Conservation (phyloP, 2,329 filamentous ascomycete genomes). For the Cordyceps javanica region DNA sequence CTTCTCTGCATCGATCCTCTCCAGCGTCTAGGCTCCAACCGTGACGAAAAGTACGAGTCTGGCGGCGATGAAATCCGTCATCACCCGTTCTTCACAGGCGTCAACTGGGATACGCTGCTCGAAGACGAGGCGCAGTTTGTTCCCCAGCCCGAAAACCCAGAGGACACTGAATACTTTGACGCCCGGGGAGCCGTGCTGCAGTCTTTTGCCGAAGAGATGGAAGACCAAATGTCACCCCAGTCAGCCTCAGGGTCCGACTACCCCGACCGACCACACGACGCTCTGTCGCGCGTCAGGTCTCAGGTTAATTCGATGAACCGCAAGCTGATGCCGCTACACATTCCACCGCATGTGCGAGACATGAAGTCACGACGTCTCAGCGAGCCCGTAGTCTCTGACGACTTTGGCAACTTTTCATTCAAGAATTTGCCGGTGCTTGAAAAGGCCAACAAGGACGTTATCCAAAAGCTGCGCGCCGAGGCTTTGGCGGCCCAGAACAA, state of each 20-base stretch:
- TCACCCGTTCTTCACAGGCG: conserved; percentile 80
- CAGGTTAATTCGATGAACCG: conserved; percentile 85
- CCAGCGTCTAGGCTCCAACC: conserved; percentile 78
- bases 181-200: conserved; percentile 84
- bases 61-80: conserved; percentile 87
- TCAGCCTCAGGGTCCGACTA: conserved; percentile 68
- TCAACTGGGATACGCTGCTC: conserved; percentile 87
- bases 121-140: conserved; percentile 96
- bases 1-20: conserved; percentile 80
- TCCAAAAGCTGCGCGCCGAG: conserved; percentile 90
- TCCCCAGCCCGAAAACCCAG: conserved; percentile 83
- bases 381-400: conserved; percentile 81
- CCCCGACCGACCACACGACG: conserved; percentile 86
- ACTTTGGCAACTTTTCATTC: conserved; percentile 94
- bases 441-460: conserved; percentile 98
- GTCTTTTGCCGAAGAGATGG: conserved; percentile 88
- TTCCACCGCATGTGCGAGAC: conserved; percentile 92
- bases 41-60: conserved; percentile 71
- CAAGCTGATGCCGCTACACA: conserved; percentile 89
- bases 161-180: conserved; percentile 98
- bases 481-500: conserved; percentile 66
- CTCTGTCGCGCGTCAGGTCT: conserved; percentile 78
- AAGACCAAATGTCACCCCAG: conserved; percentile 78
- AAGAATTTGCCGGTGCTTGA: conserved; percentile 96
- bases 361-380: conserved; percentile 80